Evolutionary conservation across 495 filamentous ascomycete genomes (phyloP), one percentile per base, ranked within the genome.

Genomic region (Terfezia boudieri): DNA sequence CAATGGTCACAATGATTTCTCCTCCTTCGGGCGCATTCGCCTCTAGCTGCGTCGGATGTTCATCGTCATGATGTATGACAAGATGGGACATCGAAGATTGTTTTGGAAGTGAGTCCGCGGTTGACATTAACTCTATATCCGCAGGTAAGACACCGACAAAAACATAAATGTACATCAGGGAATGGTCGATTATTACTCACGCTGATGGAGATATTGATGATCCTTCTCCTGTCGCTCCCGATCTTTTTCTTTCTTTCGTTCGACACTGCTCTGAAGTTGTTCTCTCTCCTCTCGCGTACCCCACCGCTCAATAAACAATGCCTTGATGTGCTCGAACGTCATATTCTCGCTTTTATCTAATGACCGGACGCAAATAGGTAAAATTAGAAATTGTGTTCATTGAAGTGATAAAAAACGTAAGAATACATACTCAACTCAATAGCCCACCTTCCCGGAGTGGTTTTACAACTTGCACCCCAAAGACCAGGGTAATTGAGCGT

Each of bases 141-240:
- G 20, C 20, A n/a, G 3, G 14, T 14, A n/a, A 20, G 20, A 48
- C 2, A 14, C 20, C 9, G 20, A 14, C 43, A 48, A 48, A n/a
- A 48, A 48, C 43, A 48, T 48, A 9, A 48, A 48, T 48, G 62
- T 62, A 64, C 41, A 57, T 52, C 43, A 55, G 53, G 12, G 62
- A 60, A 49, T 14, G 62, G 59, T 12, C 60, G 53, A 36, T 55
- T 53, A 53, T 50, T 46, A 48, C 52, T 52, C 62, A 61, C 64
- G 37, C 52, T 52, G 49, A 62, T 62, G 35, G 59, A 56, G 46
- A 20, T 48, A 48, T 48, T 48, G 14, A 48, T 14, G 43, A 5
- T 48, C 43, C 43, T n/a, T 48, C 43, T 48, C 43, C 43, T 48
- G 43, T 48, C 43, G 14, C 43, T 48, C 43, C 8, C 43, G 20